These are phyloP conservation scores for Fraxinus excelsior DNA, from an alignment of 257 asterid genomes.

Conservation along the genomic window DNA sequence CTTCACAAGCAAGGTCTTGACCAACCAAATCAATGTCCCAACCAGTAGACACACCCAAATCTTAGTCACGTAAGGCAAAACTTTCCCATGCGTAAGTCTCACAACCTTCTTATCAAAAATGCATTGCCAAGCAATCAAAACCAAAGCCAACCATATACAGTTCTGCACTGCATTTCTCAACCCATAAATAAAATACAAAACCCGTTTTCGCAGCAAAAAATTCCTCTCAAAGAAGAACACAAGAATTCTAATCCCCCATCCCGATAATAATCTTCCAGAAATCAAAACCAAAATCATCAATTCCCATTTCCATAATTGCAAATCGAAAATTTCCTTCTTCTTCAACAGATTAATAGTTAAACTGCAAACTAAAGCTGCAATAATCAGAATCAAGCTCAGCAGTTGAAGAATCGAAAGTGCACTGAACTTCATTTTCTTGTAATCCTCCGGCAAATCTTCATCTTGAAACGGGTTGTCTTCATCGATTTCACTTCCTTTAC, in stretches of 20 bases:
- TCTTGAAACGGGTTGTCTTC: constrained; percentile 84
- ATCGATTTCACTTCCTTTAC: constrained; percentile 54
- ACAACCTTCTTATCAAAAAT: constrained; percentile 66
- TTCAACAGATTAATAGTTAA: constrained; percentile 41
- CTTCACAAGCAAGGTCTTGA: constrained; percentile 77
- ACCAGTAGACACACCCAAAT: constrained; percentile 82
- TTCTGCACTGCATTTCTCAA: constrained; percentile 81
- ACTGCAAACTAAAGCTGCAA: constrained; percentile 53
- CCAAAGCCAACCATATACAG: constrained; percentile 75
- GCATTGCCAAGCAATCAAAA: constrained; percentile 77
- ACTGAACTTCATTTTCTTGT: constrained; percentile 60
- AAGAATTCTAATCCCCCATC: constrained; percentile 70
- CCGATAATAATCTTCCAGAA: constrained; percentile 78
- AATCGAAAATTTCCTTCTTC: constrained; percentile 27
- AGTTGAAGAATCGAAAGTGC: constrained; percentile 48
- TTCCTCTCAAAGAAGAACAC: constrained; percentile 71
- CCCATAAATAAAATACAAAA: constrained; percentile 81
- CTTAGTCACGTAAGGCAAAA: constrained; percentile 59
- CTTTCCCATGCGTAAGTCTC: constrained; percentile 35
- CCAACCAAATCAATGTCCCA: constrained; percentile 74
- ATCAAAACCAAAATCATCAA: constrained; percentile 72
- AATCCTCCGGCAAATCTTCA: constrained; percentile 78
- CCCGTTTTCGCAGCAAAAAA: constrained; percentile 67
- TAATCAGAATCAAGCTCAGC: constrained; percentile 57
- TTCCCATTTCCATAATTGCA: constrained; percentile 86